Base-by-base conservation (phyloP, 495 filamentous ascomycete genomes). In the Aspergillus bertholletiae region DNA sequence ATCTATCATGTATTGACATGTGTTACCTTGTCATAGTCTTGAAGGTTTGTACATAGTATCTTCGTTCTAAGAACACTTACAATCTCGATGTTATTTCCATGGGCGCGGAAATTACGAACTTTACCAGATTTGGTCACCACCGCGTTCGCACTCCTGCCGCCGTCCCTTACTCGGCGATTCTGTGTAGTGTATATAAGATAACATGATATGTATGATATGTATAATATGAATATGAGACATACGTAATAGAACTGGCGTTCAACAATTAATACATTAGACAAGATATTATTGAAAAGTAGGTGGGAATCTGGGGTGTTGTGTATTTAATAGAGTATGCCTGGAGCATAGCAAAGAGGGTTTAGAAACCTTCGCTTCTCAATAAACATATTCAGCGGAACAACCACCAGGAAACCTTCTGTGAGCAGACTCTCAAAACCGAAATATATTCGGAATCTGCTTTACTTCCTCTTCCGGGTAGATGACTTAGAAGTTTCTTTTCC, bases 391-490 rank as follows among this genome's bases (percentile, higher is more conserved):
- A 15, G 13, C 34, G 6, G 13, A 37, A 6, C 34, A 37, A 37
- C 6, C 34, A 37, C 1, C 13, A 15, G 34, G 17, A 37, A n/a
- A 3, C 13, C 34, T 15, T 37, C 13, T 15, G 17, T 2, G 34
- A 37, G 34, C 34, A 37, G 15, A 6, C 13, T n/a, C 13, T 15
- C 13, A n/a, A 37, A 37, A 37, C 34, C 34, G 6, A 37, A 37
- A 15, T 37, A 37, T 37, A 15, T 15, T 34, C 30, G 30, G 12
- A 34, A 34, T 12, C 12, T 8, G 5, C 17, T 53, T 66, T 60
- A 78, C 61, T 78, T 78, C 30, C 75, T 62, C 68, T 72, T 75
- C 22, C 75, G 74, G 39, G 73, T 63, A 12, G 69, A 62, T 6
- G 66, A 34, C 46, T 69, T 68, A 39, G 62, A 63, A 21, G 57